Evolutionary conservation across 2,329 filamentous ascomycete genomes (phyloP), one percentile per base, ranked within the genome.

Genomic region (Aspergillus aculeatinus): DNA sequence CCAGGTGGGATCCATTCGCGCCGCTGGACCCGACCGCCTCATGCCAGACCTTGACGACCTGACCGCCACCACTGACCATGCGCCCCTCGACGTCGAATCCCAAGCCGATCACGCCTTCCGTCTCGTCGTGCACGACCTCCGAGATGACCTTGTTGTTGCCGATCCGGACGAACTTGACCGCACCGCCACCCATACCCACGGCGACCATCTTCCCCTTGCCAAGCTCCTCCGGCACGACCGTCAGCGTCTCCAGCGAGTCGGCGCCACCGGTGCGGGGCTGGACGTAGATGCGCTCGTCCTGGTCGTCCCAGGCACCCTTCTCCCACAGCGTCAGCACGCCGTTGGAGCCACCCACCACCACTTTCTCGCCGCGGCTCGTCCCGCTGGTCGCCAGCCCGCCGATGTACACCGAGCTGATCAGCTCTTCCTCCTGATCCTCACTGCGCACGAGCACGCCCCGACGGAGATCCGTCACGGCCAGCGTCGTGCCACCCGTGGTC

Each of bases 291-390:
- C 92, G 85, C 77, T 96, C 92, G 67, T 96, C 91, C 74, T 96
- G 92, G 74, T 98, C 94, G 70, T 96, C 93, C 94, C 95, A 98
- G 0, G 90, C 87, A 1, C 94, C 94, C 66, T 89, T 89, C 75
- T 99, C 94, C 93, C 95, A 99, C 6, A 98, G 79, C 4, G 93
- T 97, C 63, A 98, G 75, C 1, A 97, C 87, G 3, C 95, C 95
- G 48, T 86, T 89, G 19, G 86, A 88, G 27, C 91, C 91, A 39
- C 91, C 89, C 0, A 92, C 91, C 2, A 95, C 76, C 3, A 95
- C 83, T 72, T 89, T 89, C 68, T 89, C 83, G 5, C 91, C 91
- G 51, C 90, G 89, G 68, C 86, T 88, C 6, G 83, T 83, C 31
- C 84, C 85, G 44, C 77, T 79, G 31, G 88, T 87, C 0, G 90